A percentile compares a stretch with the other conserved stretches of the same genome.
Evolutionary conservation across 2,329 filamentous ascomycete genomes (phyloP).

Genomic region (Xylariaceae sp.): DNA sequence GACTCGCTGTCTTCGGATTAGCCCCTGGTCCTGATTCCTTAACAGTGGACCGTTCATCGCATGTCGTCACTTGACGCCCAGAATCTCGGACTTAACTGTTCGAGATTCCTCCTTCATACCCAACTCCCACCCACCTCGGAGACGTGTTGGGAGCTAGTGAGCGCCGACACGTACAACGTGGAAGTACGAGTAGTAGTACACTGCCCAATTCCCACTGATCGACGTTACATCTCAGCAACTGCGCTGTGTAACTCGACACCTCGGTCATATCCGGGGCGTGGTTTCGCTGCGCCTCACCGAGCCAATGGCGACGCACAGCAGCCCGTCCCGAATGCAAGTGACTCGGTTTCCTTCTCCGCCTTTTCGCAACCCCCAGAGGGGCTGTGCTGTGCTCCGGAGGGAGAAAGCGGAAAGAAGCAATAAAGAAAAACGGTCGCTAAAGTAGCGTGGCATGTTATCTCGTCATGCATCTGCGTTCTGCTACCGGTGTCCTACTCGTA

Average conservation of each 20-base stretch:
- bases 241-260: not conserved
- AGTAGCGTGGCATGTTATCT: not conserved
- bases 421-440: not conserved
- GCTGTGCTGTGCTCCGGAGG: constrained; percentile 11
- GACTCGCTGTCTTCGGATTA: no score
- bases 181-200: not conserved
- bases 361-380: constrained; percentile 6
- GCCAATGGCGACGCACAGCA: not conserved
- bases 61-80: no score
- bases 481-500: not conserved
- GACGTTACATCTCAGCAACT: not conserved
- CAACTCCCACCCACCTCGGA: no score
- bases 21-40: no score
- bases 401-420: not conserved
- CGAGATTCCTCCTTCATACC: not conserved
- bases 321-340: not conserved
- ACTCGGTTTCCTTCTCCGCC: not conserved
- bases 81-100: not conserved
- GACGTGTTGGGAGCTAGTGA: not conserved
- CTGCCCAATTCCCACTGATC: not conserved
- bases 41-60: no score
- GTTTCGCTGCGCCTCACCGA: constrained; percentile 16
- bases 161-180: not conserved
- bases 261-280: constrained; percentile 6
- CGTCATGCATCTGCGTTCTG: not conserved